Evolutionary conservation across 179 eudicot genomes (phyloP).

Genomic region (Beta lomatogona): DNA sequence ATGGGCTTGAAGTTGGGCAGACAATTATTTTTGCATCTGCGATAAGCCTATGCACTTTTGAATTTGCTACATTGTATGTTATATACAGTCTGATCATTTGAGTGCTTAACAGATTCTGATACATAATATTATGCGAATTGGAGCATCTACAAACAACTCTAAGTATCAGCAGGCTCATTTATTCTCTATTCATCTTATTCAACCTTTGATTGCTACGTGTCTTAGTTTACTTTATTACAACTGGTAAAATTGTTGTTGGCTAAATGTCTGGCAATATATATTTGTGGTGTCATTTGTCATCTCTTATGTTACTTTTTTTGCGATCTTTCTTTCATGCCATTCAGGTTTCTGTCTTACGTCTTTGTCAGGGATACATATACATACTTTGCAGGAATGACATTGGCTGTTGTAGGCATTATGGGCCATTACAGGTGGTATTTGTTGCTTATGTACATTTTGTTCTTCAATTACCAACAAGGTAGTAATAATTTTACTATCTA

Average conservation of each 20-base stretch:
- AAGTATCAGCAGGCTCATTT: constrained; percentile 95
- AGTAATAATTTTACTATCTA: too few species aligned
- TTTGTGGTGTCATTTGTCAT: not conserved
- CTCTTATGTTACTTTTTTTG: not conserved
- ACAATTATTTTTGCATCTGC: constrained; percentile 84
- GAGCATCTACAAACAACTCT: constrained; percentile 50
- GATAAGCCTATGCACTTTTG: constrained; percentile 49
- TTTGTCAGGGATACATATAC: constrained; percentile 99
- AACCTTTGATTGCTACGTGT: constrained; percentile 92
- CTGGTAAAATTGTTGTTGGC: constrained; percentile 30
- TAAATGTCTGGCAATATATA: not conserved
- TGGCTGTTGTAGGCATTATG: constrained; percentile 95
- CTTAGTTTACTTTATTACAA: constrained; percentile 84
- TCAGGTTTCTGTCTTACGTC: constrained; percentile 94
- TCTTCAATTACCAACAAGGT: not conserved
- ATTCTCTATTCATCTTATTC: constrained; percentile 88
- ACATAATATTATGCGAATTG: constrained; percentile 93
- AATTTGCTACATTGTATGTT: constrained; percentile 7
- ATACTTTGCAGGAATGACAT: constrained; percentile 96
- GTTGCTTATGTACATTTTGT: not conserved
- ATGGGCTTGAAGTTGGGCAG: constrained; percentile 99
- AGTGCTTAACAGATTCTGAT: constrained; percentile 64
- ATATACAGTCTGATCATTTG: constrained; percentile 26
- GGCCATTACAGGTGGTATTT: constrained; percentile 77
- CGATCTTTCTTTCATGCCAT: not conserved